Percentiles rank a stretch among this genome's conserved stretches.
phyloP scores from a whole-genome alignment of 345 rosid genomes.

The Murraya paniculata region DNA sequence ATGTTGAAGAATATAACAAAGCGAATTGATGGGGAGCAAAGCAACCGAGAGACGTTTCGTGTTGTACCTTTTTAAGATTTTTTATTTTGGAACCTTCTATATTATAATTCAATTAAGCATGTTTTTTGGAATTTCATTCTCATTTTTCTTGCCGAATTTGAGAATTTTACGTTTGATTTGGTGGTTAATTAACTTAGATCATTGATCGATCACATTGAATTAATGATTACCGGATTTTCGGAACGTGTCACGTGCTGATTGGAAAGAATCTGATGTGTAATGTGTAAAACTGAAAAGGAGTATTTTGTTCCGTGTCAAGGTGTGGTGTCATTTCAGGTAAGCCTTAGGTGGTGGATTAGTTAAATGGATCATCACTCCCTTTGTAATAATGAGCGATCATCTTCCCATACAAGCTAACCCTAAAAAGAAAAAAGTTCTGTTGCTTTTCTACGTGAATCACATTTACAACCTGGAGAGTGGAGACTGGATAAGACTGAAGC shows the following conservation, averaged over 20 bases:
- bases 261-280: not conserved
- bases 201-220: not conserved
- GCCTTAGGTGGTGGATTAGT: not conserved
- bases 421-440: not conserved
- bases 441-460: not conserved
- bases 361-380: not conserved
- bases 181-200: not conserved
- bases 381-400: not conserved
- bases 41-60: slow-evolving; percentile 20
- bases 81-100: slow-evolving; percentile 17
- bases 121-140: not conserved
- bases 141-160: not conserved
- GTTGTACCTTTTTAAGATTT: slow-evolving; percentile 9
- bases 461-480: not conserved
- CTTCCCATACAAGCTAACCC: slow-evolving; percentile 2
- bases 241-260: no score
- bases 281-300: not conserved
- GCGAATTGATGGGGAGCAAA: not conserved
- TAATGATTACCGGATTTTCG: no score
- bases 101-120: not conserved
- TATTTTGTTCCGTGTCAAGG: not conserved
- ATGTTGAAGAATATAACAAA: slow-evolving; percentile 7
- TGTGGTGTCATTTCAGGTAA: not conserved
- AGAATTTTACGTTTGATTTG: not conserved
- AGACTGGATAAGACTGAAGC: not conserved